These are phyloP conservation scores for Terfezia boudieri DNA, from an alignment of 495 filamentous ascomycete genomes.

Conservation along the genomic window DNA sequence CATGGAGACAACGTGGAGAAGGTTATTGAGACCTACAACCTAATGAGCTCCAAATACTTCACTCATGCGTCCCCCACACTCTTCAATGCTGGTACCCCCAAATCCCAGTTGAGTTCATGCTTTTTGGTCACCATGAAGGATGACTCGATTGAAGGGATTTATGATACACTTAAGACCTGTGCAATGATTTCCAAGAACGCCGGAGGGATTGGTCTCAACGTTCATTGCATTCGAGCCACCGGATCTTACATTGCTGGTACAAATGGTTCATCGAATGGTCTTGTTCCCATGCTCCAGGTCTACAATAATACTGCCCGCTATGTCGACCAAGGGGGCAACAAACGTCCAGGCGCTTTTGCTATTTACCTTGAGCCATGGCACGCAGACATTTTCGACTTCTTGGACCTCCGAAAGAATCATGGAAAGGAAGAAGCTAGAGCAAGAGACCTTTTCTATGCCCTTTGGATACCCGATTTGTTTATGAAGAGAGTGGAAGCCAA, in stretches of 20 bases:
- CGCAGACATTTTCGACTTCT: conserved; percentile 88
- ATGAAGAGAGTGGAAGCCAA: conserved; percentile 98
- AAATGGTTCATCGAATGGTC: conserved; percentile 91
- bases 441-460: conserved; percentile 89
- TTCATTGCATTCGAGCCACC: conserved; percentile 87
- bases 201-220: conserved; percentile 87
- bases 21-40: conserved; percentile 88
- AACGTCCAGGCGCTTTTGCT: conserved; percentile 93
- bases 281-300: conserved; percentile 92
- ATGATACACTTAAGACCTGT: conserved; percentile 96
- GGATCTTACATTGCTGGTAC: conserved; percentile 95
- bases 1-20: conserved; percentile 86
- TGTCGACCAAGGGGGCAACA: conserved; percentile 97
- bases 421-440: conserved; percentile 85
- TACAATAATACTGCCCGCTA: conserved; percentile 98
- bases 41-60: conserved; percentile 95
- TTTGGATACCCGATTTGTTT: conserved; percentile 98
- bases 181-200: conserved; percentile 99
- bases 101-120: conserved; percentile 83
- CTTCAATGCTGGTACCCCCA: conserved; percentile 91
- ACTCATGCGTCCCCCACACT: conserved; percentile 94
- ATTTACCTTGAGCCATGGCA: conserved; percentile 99
- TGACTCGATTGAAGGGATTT: conserved; percentile 97
- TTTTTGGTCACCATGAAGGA: conserved; percentile 98
- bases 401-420: conserved; percentile 96